Conservation (phyloP, 2,329 filamentous ascomycete species). For the Colletotrichum tamarilloi region DNA sequence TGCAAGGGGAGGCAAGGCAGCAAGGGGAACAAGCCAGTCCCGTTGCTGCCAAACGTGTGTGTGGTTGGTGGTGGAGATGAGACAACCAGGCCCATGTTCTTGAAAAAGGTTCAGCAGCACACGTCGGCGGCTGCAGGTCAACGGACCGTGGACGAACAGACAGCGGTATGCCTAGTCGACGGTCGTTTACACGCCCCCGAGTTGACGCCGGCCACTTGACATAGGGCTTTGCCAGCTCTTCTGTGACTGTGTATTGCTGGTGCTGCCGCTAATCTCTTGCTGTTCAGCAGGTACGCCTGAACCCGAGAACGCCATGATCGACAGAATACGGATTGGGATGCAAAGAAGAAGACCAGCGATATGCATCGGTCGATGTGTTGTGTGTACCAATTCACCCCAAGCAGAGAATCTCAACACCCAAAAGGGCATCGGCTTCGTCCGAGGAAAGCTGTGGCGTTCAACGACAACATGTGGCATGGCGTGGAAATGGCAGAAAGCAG, state of each 20-base stretch:
- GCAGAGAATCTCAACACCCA: background rate
- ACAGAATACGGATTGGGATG: conserved; percentile 5
- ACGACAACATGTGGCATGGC: conserved; percentile 11
- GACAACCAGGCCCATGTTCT: conserved; percentile 25
- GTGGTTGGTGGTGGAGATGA: conserved; percentile 33
- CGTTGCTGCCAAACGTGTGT: conserved; percentile 15
- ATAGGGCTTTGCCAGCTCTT: background rate
- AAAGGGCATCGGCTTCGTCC: conserved; percentile 17
- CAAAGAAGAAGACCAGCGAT: background rate
- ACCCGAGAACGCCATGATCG: conserved; percentile 29
- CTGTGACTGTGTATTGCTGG: background rate
- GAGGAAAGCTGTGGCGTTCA: conserved; percentile 24
- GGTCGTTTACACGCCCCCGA: conserved; percentile 16
- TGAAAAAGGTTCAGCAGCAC: conserved; percentile 20
- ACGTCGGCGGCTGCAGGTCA: conserved; percentile 31
- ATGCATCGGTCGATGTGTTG: conserved; percentile 6
- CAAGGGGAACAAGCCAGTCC: conserved; percentile 1
- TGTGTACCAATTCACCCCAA: background rate
- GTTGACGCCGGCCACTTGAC: conserved; percentile 22
- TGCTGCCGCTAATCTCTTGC: conserved; percentile 8
- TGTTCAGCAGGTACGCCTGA: conserved; percentile 14
- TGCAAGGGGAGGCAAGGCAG: conserved; percentile 4
- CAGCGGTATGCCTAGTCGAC: conserved; percentile 3
- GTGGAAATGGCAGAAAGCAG: conserved; percentile 19
- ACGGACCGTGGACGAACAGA: conserved; percentile 10